Percentiles rank a stretch among this genome's conserved stretches.
Evolutionary conservation across 768 basidiomycete species (phyloP).

Genomic region (Boletus tylopilopsis): DNA sequence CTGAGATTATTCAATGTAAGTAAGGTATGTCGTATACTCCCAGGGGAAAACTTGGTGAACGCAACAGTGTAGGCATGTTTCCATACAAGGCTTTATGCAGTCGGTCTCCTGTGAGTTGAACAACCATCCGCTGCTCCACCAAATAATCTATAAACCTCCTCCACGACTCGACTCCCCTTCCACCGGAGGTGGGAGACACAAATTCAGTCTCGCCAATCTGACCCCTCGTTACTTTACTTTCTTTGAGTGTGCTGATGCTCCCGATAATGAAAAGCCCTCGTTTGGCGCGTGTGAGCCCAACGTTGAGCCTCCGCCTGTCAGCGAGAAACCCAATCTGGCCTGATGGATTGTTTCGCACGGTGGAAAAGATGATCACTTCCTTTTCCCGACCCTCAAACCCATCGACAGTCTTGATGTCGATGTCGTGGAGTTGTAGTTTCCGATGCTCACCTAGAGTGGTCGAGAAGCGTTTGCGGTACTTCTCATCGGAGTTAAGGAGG

Average conservation of each 20-base stretch:
- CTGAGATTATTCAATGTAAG: neutral
- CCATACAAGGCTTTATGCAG: constrained; percentile 36
- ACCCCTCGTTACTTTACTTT: constrained; percentile 37
- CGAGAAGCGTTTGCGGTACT: constrained; percentile 51
- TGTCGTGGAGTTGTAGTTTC: constrained; percentile 55
- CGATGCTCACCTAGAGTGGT: constrained; percentile 62
- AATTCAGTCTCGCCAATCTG: constrained; percentile 9
- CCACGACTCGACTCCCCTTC: constrained; percentile 55
- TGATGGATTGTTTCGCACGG: constrained; percentile 74
- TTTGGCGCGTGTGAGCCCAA: constrained; percentile 86
- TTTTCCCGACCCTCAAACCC: constrained; percentile 95
- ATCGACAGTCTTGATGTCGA: constrained; percentile 92
- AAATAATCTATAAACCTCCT: constrained; percentile 57
- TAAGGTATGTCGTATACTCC: constrained; percentile 3
- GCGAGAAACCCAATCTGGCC: constrained; percentile 88
- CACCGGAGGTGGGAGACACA: constrained; percentile 21
- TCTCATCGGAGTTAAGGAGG: constrained; percentile 53
- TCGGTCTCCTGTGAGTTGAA: constrained; percentile 42
- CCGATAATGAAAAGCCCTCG: constrained; percentile 82
- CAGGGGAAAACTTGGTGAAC: constrained; percentile 4
- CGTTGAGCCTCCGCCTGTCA: constrained; percentile 82
- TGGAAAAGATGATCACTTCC: constrained; percentile 88
- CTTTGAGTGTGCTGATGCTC: constrained; percentile 59
- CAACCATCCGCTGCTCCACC: constrained; percentile 47
- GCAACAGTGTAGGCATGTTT: constrained; percentile 8